These are phyloP conservation scores for Candida easanensis DNA, from an alignment of 805 yeast genomes.

Conservation along the genomic window DNA sequence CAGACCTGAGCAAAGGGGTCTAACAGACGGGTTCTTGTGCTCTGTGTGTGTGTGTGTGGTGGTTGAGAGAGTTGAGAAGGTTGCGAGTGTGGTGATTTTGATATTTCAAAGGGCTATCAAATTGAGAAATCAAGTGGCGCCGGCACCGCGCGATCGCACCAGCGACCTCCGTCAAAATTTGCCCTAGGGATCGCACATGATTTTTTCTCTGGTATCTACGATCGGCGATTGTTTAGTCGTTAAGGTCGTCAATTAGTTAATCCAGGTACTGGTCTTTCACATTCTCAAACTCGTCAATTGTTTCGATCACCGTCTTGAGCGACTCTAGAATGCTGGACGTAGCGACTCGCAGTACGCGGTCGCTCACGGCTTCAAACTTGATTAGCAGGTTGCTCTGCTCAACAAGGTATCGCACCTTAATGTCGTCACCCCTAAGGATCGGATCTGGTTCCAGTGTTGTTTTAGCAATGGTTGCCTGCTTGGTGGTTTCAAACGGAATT, in stretches of 20 bases:
- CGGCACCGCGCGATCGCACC: neutral
- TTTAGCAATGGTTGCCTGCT: constrained; percentile 64
- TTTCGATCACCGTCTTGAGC: constrained; percentile 72
- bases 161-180: neutral
- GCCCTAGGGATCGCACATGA: no score
- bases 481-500: constrained; percentile 59
- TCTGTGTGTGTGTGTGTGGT: neutral
- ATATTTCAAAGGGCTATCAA: neutral
- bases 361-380: constrained; percentile 59
- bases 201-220: no score
- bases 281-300: constrained; percentile 65
- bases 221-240: neutral
- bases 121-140: neutral
- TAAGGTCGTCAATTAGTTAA: neutral
- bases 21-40: neutral
- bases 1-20: no score
- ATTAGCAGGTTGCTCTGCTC: constrained; percentile 38
- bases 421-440: constrained; percentile 66
- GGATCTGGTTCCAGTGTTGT: constrained; percentile 75
- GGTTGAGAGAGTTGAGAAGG: neutral
- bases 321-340: constrained; percentile 79
- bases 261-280: neutral
- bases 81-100: neutral
- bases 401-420: constrained; percentile 44
- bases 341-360: constrained; percentile 78